Conservation (phyloP, 75 land plant species). For the Pinus tabuliformis region DNA sequence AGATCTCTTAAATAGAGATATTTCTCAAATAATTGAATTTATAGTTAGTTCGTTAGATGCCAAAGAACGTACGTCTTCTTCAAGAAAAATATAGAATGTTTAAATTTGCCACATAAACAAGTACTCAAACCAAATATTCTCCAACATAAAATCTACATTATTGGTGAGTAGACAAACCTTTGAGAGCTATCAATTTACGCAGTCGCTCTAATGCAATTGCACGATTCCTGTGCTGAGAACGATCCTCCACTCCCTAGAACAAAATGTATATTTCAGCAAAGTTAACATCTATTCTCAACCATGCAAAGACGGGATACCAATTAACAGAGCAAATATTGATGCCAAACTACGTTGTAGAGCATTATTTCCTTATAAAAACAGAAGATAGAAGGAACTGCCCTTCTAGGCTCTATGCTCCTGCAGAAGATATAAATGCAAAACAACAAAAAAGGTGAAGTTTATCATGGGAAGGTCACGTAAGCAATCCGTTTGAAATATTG, state of each 20-base stretch:
- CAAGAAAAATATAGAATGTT: neutral
- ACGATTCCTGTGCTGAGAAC: too few species aligned
- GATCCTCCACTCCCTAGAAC: neutral
- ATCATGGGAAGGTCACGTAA: neutral
- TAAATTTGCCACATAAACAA: neutral
- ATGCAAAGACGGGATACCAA: neutral
- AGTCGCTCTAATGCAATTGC: too few species aligned
- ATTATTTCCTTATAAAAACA: neutral
- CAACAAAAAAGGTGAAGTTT: neutral
- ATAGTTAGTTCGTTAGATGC: too few species aligned
- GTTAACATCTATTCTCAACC: neutral
- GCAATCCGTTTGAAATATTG: neutral
- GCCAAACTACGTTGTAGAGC: neutral
- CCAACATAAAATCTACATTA: neutral
- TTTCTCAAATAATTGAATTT: too few species aligned
- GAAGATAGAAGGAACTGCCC: neutral
- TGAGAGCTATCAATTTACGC: too few species aligned
- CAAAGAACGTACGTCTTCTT: neutral
- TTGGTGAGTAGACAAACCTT: conserved; percentile 24
- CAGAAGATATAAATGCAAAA: neutral
- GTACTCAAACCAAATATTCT: neutral
- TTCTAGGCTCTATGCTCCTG: neutral
- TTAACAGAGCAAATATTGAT: neutral
- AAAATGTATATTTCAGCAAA: conserved; percentile 3
- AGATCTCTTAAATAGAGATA: too few species aligned